Evolutionary conservation across 331 rosid species (phyloP).

Genomic region (Quercus lobata): DNA sequence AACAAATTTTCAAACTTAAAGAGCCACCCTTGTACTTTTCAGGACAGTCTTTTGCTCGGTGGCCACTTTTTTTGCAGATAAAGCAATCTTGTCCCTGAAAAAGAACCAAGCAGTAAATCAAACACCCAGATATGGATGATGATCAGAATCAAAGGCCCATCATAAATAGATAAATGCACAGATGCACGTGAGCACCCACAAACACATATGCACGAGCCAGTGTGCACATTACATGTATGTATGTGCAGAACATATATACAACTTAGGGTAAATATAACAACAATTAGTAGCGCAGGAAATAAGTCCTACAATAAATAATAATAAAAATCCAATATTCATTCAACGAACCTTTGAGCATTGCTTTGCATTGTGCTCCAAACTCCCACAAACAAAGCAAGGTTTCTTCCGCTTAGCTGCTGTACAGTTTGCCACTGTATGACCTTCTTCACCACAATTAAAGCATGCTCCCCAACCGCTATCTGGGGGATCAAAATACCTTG

Average conservation of each 20-base stretch:
- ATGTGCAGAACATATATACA: not conserved
- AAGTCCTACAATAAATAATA: not conserved
- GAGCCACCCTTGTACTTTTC: constrained; percentile 48
- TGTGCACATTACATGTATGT: not conserved
- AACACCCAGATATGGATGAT: not conserved
- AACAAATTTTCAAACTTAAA: constrained; percentile 42
- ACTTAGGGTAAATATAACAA: not conserved
- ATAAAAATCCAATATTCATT: not conserved
- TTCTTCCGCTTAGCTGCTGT: constrained; percentile 56
- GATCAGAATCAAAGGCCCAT: not conserved
- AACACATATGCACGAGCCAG: not conserved
- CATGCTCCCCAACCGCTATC: constrained; percentile 78
- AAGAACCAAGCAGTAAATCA: not conserved
- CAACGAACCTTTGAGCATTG: constrained; percentile 50
- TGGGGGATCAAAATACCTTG: constrained; percentile 96
- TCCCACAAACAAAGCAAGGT: constrained; percentile 92
- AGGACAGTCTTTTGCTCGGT: constrained; percentile 82
- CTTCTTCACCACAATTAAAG: constrained; percentile 89
- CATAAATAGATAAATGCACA: not conserved
- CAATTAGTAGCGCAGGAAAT: not conserved
- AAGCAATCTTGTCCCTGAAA: constrained; percentile 64
- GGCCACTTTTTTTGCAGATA: constrained; percentile 74
- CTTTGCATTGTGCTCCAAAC: constrained; percentile 70
- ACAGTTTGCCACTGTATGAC: constrained; percentile 80
- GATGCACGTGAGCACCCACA: not conserved